Conservation (phyloP, 495 filamentous ascomycete genomes). For the Aspergillus ostianus region DNA sequence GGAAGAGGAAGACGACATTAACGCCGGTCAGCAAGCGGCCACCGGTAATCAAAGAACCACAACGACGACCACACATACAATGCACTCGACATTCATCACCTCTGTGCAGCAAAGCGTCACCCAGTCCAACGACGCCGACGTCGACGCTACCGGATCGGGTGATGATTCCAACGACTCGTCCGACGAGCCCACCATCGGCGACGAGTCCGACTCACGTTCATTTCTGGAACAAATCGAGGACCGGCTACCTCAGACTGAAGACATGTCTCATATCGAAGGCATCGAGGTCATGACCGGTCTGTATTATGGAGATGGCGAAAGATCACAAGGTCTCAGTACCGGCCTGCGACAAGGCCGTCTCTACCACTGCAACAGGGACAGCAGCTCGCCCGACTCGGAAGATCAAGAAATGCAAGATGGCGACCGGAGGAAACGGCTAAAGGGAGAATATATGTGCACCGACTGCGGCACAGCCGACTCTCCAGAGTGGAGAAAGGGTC, state of each 20-base stretch:
- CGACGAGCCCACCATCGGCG: slow-evolving; percentile 63
- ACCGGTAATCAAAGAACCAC: neutral
- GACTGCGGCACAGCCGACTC: slow-evolving; percentile 94
- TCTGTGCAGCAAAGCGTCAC: slow-evolving; percentile 2
- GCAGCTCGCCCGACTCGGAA: slow-evolving; percentile 75
- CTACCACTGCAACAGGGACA: slow-evolving; percentile 82
- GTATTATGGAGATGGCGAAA: slow-evolving; percentile 83
- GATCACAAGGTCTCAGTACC: slow-evolving; percentile 84
- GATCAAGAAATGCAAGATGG: slow-evolving; percentile 44
- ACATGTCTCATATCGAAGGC: slow-evolving; percentile 72
- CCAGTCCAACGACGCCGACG: neutral
- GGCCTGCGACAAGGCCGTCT: slow-evolving; percentile 75
- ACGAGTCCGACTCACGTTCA: slow-evolving; percentile 67
- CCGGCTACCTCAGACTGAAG: slow-evolving; percentile 74
- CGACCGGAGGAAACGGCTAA: slow-evolving; percentile 89
- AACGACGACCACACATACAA: slow-evolving; percentile 5
- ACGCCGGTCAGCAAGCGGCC: slow-evolving; percentile 24
- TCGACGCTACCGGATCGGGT: slow-evolving; percentile 11
- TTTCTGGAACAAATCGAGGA: slow-evolving; percentile 72
- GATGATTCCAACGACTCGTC: slow-evolving; percentile 33
- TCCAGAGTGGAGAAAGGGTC: slow-evolving; percentile 96
- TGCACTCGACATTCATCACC: neutral
- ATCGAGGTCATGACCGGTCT: slow-evolving; percentile 95
- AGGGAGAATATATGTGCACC: slow-evolving; percentile 95
- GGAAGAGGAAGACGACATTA: slow-evolving; percentile 70